Evolutionary conservation across 108 stramenopile genomes (phyloP), one percentile per base, ranked within the genome.

Genomic region (Aurantiochytrium sp.): DNA sequence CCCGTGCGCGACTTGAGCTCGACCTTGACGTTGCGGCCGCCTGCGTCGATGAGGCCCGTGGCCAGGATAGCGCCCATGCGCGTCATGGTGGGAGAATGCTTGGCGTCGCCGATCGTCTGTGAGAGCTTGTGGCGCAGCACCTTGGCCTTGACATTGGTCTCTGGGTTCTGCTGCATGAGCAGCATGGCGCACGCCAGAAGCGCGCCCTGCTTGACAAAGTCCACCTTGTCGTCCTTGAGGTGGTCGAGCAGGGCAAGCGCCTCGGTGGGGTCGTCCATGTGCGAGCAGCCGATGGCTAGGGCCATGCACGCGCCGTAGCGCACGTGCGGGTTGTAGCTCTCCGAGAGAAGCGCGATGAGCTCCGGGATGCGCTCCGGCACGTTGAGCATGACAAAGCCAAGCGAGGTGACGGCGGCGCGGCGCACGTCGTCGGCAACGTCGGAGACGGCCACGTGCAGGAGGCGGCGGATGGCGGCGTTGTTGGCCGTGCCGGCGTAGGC

Each of bases 261-360:
- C 68, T 98, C 97, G 27, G 73, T 48, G 37, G 95, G 68, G 85
- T 96, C 93, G 4, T 96, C 99, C 12, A 97, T 95, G 27, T 97
- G 98, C 4, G 98, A 96, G 96, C 97, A 97, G 68, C 98, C 97
- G 88, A 99, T 97, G 27, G 98, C 99, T 4, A 99, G 96, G 8
- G 99, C 98, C 95, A 99, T 96, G 88, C 98, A 98, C 90, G 97
- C 96, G 27, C 98, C 99, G 90, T 98, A 99, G 55, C 99, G 95
- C 48, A 99, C 98, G 91, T 99, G 98, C 24, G 99, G 97, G 91
- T 99, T 99, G 95, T 98, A 99, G 89, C 94, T 95, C 89, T 98
- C 99, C n/a, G 98, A 91, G 21, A 99, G 91, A 22, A 99, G 94
- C 55, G 95, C 93, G 81, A 98, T 96, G 12, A 98, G 90, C 68